Base-by-base conservation (phyloP, 306 rosid species). In the Purshia tridentata region DNA sequence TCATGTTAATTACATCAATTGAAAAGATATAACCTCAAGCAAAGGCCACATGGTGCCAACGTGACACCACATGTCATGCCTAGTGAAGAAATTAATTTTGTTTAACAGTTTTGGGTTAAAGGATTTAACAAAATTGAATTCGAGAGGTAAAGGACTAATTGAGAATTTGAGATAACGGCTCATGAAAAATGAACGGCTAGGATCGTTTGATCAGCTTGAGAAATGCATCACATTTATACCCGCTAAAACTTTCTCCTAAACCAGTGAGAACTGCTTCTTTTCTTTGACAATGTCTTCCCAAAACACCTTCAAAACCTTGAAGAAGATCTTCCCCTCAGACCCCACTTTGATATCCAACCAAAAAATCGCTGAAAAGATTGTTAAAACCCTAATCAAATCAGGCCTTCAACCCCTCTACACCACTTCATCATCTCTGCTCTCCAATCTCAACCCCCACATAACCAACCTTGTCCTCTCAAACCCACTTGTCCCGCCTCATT, bases 391-490 rank as follows among this genome's bases (percentile, higher is more conserved):
- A 22, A 13, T 55, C 74, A 73, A 71, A 42, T 71, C 82, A 40
- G 76, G 79, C 64, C 72, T 73, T 62, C 76, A 74, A 55, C 56
- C 71, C 81, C 78, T 82, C 76, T 51, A 61, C 71, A 46, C 69
- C 51, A 56, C 53, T 7, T 83, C 79, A 7, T 77, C 84, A 7
- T 77, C 84, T 59, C 72, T 85, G 39, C 83, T 85, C 66, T 69
- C 89, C 67, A 51, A 72, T 72, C 80, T 91, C 70, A 83, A 85
- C 41, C 72, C 89, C 56, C 67, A 79, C 8, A 76, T 85, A 29
- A 83, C 87, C 5, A 75, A 85, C 73, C 83, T 63, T 72, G 84
- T 93, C 71, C 88, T 89, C 72, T 85, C 93, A 10, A 44, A 91
- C 84, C 87, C 96, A 8, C 29, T 15, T 51, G 69, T 86, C 54